These are phyloP conservation scores for Fusarium foetens DNA, from an alignment of 2,329 filamentous ascomycete genomes.

Conservation along the genomic window DNA sequence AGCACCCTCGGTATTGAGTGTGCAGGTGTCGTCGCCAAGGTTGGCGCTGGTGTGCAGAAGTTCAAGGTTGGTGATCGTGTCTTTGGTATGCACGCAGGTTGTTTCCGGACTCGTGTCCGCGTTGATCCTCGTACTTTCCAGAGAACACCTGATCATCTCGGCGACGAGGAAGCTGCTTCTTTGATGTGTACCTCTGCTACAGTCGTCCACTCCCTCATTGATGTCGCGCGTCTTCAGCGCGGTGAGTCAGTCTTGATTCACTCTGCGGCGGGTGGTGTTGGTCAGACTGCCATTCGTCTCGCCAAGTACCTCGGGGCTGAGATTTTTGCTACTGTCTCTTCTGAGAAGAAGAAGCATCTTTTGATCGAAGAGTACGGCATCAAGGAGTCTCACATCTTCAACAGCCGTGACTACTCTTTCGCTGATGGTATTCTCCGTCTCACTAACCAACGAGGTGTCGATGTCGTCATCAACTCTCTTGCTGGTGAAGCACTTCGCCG, in stretches of 20 bases:
- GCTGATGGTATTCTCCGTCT: not conserved
- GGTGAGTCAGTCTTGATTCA: not conserved
- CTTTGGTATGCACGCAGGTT: not conserved
- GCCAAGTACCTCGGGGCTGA: not conserved
- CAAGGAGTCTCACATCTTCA: not conserved
- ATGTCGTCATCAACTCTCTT: conserved; percentile 51
- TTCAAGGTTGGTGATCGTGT: not conserved
- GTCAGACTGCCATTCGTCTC: not conserved
- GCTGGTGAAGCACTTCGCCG: conserved; percentile 49
- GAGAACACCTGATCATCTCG: not conserved
- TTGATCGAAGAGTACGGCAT: not conserved
- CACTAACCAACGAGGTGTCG: conserved; percentile 42
- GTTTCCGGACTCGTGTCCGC: not conserved
- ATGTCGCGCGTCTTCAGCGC: not conserved
- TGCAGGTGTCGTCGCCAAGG: not conserved
- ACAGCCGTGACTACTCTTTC: not conserved
- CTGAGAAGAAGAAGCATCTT: not conserved
- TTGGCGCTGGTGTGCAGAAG: not conserved
- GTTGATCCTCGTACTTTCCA: not conserved
- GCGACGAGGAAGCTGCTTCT: not conserved
- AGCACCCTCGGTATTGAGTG: not conserved
- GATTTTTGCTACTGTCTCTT: not conserved
- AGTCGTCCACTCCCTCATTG: not conserved
- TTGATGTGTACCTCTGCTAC: not conserved
- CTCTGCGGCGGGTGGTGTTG: not conserved